Conservation (phyloP, 1,139 yeast genomes). For the Hemisphaericaspora lyxosophila region DNA sequence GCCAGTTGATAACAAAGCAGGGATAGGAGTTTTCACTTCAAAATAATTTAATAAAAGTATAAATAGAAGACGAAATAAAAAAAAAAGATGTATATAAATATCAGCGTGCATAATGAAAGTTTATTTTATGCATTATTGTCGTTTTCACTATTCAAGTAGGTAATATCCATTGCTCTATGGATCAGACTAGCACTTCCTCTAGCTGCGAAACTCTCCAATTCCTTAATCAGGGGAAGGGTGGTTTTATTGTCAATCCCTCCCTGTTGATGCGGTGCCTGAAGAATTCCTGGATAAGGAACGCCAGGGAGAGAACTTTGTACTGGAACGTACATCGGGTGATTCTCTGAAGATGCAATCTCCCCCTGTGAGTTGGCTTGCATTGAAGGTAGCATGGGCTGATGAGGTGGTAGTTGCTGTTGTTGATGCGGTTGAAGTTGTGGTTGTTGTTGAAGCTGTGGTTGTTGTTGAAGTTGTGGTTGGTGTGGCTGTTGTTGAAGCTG, state of each 20-base stretch:
- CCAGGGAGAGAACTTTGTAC: conserved; percentile 1
- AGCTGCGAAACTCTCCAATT: conserved; percentile 8
- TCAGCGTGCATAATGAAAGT: neutral
- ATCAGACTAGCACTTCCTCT: conserved; percentile 1
- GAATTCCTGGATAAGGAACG: neutral
- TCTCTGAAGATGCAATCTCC: neutral
- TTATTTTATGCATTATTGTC: neutral
- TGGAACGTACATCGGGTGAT: neutral
- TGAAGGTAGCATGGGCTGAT: conserved; percentile 7
- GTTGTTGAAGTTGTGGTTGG: conserved; percentile 10
- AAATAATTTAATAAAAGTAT: too few species aligned
- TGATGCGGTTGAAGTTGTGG: conserved; percentile 10
- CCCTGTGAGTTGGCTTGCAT: conserved; percentile 4
- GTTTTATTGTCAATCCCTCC: neutral
- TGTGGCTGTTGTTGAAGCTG: conserved; percentile 10
- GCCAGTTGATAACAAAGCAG: too few species aligned
- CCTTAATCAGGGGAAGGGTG: conserved; percentile 14
- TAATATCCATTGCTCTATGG: neutral
- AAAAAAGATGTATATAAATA: neutral
- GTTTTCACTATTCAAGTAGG: neutral
- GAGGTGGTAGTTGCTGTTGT: conserved; percentile 10
- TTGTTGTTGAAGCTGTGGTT: conserved; percentile 6
- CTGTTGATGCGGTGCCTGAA: conserved; percentile 6
- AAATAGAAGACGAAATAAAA: neutral
- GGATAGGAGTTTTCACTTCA: too few species aligned